Conservation (phyloP, 768 basidiomycete species). For the Suillus clintonianus region DNA sequence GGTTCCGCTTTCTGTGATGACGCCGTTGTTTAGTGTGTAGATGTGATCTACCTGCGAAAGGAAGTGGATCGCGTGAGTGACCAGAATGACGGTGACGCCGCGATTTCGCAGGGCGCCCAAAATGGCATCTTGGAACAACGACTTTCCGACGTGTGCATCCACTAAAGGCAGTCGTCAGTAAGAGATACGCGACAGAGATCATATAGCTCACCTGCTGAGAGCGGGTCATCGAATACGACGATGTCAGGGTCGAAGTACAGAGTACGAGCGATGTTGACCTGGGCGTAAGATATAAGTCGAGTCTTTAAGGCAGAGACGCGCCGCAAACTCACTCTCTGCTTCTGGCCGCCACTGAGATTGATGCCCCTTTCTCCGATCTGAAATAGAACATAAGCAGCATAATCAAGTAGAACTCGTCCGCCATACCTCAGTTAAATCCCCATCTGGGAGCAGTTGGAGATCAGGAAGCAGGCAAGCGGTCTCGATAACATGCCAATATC, state of each 20-base stretch:
- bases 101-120: conserved; percentile 42
- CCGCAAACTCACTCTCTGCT: conserved; percentile 45
- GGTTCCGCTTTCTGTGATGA: conserved; percentile 50
- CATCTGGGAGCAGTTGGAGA: too few relatives aligned
- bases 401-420: too few relatives aligned
- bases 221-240: conserved; percentile 63
- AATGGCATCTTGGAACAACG: conserved; percentile 67
- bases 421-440: too few relatives aligned
- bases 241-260: conserved; percentile 67
- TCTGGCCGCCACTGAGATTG: conserved; percentile 67
- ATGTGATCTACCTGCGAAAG: conserved; percentile 44
- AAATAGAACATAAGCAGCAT: background rate
- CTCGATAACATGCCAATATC: conserved; percentile 56
- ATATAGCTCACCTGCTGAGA: conserved; percentile 52
- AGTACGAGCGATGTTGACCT: conserved; percentile 72
- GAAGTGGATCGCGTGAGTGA: conserved; percentile 59
- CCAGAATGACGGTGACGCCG: conserved; percentile 55
- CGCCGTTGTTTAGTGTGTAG: conserved; percentile 8
- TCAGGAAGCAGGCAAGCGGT: too few relatives aligned
- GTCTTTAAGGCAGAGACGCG: background rate
- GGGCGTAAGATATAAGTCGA: background rate
- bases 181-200: background rate
- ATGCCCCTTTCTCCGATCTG: conserved; percentile 76
- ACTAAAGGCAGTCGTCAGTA: conserved; percentile 35
- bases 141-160: conserved; percentile 73